Evolutionary conservation across 371 early-diverging fungal genomes (phyloP), one percentile per base, ranked within the genome.

Genomic region (Syncephalastrum sp.): DNA sequence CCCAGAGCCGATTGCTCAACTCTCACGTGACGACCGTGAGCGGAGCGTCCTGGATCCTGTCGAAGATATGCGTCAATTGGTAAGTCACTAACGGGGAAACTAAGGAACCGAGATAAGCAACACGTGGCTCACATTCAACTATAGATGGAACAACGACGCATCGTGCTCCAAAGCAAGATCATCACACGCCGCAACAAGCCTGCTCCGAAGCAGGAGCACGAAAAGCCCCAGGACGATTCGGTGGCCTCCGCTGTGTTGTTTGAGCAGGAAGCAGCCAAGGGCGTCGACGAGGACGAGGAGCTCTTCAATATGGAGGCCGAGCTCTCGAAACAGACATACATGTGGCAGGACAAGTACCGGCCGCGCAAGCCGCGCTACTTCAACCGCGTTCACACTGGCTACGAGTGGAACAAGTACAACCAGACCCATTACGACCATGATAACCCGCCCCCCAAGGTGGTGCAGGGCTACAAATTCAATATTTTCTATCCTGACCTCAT

Each of bases 391-490:
- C 92, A 94, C 53, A 93, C 94, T 1, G 97, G 97, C 38, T 95
- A 90, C 66, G 97, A 97, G 72, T 98, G 98, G 98, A 97, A 95
- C 85, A 95, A 96, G 79, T 98, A 97, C 73, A 98, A 98, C 62
- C 94, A 93, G 63, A 94, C 95, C 1, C 97, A 98, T 66, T 98
- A 97, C 74, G 94, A 94, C 63, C 71, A 82, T 46, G 97, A 97
- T 67, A 97, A 98, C 56, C 97, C 97, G 10, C 98, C 98, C 51
- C 97, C 97, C 12, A 96, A 95, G 78, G 91, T 93, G 24, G 95
- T 96, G 3, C 95, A 96, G 75, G 97, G 97, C 1, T 98, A 97
- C 84, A 95, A 94, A 77, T 88, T 91, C 64, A 96, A 96, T 72
- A 85, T 97, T 42, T 98, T 96, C 72, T 98, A 96, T 69, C 98